Evolutionary conservation across 2,329 filamentous ascomycete genomes (phyloP).

Genomic region (Colletotrichum chrysophilum): DNA sequence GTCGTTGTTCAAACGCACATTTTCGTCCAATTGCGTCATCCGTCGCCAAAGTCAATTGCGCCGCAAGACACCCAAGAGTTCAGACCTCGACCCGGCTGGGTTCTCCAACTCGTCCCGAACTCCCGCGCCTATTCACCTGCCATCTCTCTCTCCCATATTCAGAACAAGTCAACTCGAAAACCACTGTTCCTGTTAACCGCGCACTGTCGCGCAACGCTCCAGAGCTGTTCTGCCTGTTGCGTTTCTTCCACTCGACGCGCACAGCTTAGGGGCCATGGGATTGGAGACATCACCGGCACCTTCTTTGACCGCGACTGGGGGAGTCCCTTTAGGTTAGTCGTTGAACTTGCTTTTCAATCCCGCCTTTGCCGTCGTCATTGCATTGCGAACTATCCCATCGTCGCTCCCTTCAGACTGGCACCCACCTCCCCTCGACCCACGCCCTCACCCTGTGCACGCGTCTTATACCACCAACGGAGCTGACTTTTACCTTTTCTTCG

Average conservation of each 20-base stretch:
- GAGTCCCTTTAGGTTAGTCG: conserved; percentile 19
- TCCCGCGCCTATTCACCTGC: not conserved
- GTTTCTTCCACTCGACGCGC: not conserved
- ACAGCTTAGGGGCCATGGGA: conserved; percentile 22
- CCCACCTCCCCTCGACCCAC: not conserved
- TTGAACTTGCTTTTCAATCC: not conserved
- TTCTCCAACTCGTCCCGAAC: not conserved
- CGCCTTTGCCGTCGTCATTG: not conserved
- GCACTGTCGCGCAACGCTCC: not conserved
- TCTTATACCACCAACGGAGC: not conserved
- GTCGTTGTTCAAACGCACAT: not conserved
- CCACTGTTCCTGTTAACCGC: not conserved
- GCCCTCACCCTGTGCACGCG: not conserved
- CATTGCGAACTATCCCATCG: not conserved
- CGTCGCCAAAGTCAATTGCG: not conserved
- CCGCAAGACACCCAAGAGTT: not conserved
- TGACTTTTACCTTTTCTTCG: not conserved
- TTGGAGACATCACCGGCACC: conserved; percentile 14
- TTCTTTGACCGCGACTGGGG: conserved; percentile 11
- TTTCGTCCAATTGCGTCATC: not conserved
- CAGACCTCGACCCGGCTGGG: not conserved
- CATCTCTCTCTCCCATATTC: not conserved
- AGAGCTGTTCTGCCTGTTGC: conserved; percentile 3
- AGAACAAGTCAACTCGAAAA: not conserved
- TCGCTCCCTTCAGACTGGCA: not conserved